These are phyloP conservation scores for Fusarium beomiforme DNA, from an alignment of 2,329 filamentous ascomycete genomes.

Conservation along the genomic window DNA sequence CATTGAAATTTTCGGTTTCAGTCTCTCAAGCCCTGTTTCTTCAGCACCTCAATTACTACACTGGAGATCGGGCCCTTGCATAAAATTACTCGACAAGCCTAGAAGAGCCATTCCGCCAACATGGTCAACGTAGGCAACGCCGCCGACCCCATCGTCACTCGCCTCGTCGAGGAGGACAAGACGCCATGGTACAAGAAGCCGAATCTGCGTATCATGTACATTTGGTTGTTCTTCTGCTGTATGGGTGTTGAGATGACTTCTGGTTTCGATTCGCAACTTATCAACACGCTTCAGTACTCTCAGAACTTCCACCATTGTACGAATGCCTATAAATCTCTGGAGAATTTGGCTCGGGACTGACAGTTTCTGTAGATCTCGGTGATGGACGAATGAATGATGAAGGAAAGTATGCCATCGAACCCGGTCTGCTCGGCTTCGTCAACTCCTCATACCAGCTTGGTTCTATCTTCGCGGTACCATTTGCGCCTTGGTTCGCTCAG, in stretches of 20 bases:
- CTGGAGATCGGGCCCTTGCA: background rate
- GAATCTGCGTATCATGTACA: slow-evolving; percentile 62
- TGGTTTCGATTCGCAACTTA: slow-evolving; percentile 62
- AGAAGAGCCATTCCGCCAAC: background rate
- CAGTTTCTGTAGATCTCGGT: slow-evolving; percentile 15
- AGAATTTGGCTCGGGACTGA: background rate
- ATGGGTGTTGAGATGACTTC: slow-evolving; percentile 67
- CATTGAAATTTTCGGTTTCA: background rate
- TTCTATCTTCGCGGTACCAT: slow-evolving; percentile 62
- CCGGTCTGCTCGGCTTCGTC: slow-evolving; percentile 56
- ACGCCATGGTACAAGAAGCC: slow-evolving; percentile 63
- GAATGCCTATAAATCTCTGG: background rate
- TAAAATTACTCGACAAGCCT: background rate
- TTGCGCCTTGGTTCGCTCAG: slow-evolving; percentile 63
- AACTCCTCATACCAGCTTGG: slow-evolving; percentile 65
- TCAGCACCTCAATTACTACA: background rate
- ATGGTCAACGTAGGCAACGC: slow-evolving; percentile 35
- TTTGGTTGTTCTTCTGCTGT: slow-evolving; percentile 62
- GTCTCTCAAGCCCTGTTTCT: slow-evolving; percentile 2
- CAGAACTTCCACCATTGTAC: slow-evolving; percentile 51
- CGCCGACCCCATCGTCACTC: slow-evolving; percentile 44
- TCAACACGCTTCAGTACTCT: slow-evolving; percentile 54
- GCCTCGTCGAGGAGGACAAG: slow-evolving; percentile 46
- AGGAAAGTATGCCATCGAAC: slow-evolving; percentile 41
- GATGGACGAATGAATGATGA: slow-evolving; percentile 27